Base-by-base conservation (phyloP, 257 asterid species). In the Thymus quinquecostatus region DNA sequence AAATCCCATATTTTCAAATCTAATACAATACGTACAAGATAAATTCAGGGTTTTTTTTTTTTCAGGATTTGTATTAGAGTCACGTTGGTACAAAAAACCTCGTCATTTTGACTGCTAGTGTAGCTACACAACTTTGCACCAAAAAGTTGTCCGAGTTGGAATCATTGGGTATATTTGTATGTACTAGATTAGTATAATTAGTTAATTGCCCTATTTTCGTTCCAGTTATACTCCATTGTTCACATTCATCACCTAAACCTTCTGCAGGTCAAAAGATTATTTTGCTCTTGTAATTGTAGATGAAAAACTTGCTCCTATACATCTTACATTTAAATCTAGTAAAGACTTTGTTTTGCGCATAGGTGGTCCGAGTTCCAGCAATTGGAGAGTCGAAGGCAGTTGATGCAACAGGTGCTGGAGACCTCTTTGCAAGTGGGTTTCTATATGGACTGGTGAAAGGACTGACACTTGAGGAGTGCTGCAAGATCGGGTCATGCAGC, bases 361-460 rank as follows among this genome's bases (percentile, higher is more conserved):
- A 53, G 98, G 87, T 92, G 62, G 99, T 85, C 8, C 86, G 80
- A 10, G 87, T 95, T 32, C 95, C 96, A 10, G 98, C 99, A 54
- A 85, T 87, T 1, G 95, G 96, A 10, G 88, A 88, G 77, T 38
- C 85, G 2, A 90, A 83, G 80, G 94, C 96, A 0, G 82, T 83
- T 21, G 98, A 95, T 76, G 96, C 99, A 53, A 95, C 99, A 0
- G 99, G 99, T 64, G 99, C 99, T 0, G 99, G 99, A 6, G 99
- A 95, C 84, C 93, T 95, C 21, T 95, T 95, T 57, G 99, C 98
- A 0, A 77, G 99, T 43, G 99, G 99, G 6, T 95, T 92, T 83
- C 68, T 95, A 72, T 95, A 92, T 21, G 99, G 99, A 54, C 73
- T 95, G 73, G 88, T 95, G 85, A 88, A 84, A 65, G 98, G 96